Evolutionary conservation across 805 yeast genomes (phyloP), one percentile per base, ranked within the genome.

Genomic region (Geotrichum ghanense): DNA sequence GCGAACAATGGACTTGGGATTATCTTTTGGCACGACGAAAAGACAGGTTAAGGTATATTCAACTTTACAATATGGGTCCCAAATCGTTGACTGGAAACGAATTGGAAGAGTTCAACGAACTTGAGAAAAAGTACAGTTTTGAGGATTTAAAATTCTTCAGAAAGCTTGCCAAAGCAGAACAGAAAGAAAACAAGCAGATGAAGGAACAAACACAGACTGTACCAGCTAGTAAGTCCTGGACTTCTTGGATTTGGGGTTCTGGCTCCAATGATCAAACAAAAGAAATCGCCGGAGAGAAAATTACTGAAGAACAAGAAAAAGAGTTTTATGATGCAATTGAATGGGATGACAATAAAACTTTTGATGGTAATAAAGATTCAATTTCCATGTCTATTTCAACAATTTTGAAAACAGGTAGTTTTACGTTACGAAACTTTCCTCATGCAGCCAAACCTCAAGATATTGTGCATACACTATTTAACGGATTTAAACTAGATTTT

Each of bases 261-360:
- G 3, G 17, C 19, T 6, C 17, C 3, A 22, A n/a, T 10, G 44
- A 47, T 22, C 50, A 48, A 9, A 41, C 50, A 3, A 64, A 65
- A 3, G 68, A 70, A 2, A 62, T 64, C 3, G 66, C 68, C 3
- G 67, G 70, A 1, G 60, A 79, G 22, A 68, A 70, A 4, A 74
- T 92, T 61, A 77, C 92, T 0, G 95, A 86, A 12, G 95, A 88
- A 53, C 96, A 92, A 58, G 73, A 85, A 51, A 74, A 86, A 58
- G 97, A 94, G 49, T 70, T 92, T 19, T 89, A 87, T 58, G 95
- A 86, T 50, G 95, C 97, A 0, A 89, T 92, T 52, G 99, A 89
- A 51, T 89, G 81, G 60, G 85, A 89, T 55, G 95, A 89, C 51
- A 56, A 71, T 1, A 78, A 77, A 23, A 67, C 81, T 1, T 50